A percentile compares a stretch with the other conserved stretches of the same genome.
Evolutionary conservation across 2,329 filamentous ascomycete species (phyloP).

Genomic region (Emergomyces orientalis): DNA sequence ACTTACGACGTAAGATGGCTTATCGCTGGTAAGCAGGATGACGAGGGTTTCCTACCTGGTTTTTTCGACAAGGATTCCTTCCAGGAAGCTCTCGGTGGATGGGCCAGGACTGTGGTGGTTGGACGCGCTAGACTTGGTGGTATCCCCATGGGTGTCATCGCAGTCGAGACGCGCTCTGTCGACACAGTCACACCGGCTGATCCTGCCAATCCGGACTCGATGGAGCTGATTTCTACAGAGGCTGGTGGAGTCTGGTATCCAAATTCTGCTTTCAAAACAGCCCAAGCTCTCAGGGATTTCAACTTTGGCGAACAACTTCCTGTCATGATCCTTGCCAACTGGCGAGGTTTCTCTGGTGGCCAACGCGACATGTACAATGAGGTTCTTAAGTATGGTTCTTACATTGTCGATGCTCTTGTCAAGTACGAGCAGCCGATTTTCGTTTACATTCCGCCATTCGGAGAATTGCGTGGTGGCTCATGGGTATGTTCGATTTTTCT

Average conservation of each 20-base stretch:
- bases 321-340: conserved; percentile 98
- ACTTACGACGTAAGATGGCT: conserved; percentile 89
- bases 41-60: conserved; percentile 70
- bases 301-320: conserved; percentile 98
- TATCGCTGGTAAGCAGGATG: conserved; percentile 78
- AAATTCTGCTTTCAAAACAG: conserved; percentile 99
- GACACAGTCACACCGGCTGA: conserved; percentile 97
- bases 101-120: conserved; percentile 93
- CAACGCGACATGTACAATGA: conserved; percentile 99
- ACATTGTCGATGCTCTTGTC: conserved; percentile 96
- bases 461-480: conserved; percentile 95
- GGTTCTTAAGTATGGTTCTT: conserved; percentile 97
- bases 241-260: conserved; percentile 99
- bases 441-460: conserved; percentile 94
- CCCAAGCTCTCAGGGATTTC: conserved; percentile 97
- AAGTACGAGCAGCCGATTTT: conserved; percentile 99
- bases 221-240: conserved; percentile 88
- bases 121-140: conserved; percentile 93
- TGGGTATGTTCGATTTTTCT: conserved; percentile 52
- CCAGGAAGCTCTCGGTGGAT: conserved; percentile 90
- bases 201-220: conserved; percentile 95
- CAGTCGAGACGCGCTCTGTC: conserved; percentile 86
- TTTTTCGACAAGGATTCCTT: conserved; percentile 97
- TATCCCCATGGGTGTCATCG: conserved; percentile 97
- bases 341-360: conserved; percentile 99